phyloP scores from a whole-genome alignment of 192 early-diverging fungal genomes.

The Podochytrium sp. region DNA sequence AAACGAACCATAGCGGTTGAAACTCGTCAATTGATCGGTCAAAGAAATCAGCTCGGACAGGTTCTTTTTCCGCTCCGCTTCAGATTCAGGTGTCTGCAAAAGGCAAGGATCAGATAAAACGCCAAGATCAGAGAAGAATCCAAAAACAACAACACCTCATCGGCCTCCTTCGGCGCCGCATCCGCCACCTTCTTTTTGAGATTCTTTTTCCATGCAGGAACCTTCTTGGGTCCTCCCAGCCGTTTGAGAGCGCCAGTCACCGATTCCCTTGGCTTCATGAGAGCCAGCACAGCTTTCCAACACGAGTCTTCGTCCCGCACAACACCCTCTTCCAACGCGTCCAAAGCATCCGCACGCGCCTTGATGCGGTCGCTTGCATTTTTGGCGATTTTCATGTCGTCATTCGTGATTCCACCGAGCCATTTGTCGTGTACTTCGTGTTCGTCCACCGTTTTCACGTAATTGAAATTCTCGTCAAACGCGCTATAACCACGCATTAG shows the following conservation, averaged over 20 bases:
- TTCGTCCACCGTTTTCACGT: constrained; percentile 56
- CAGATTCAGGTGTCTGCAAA: constrained; percentile 26
- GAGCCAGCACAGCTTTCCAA: constrained; percentile 29
- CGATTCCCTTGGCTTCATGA: constrained; percentile 33
- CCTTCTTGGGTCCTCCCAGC: constrained; percentile 32
- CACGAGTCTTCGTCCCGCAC: background rate
- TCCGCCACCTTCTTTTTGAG: constrained; percentile 34
- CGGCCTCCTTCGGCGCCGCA: background rate
- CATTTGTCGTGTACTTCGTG: constrained; percentile 57
- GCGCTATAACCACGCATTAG: constrained; percentile 30
- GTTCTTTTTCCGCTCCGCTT: constrained; percentile 12
- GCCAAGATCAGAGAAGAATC: background rate
- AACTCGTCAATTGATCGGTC: constrained; percentile 44
- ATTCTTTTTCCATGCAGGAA: constrained; percentile 46
- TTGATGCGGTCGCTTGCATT: constrained; percentile 32
- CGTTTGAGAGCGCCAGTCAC: constrained; percentile 43
- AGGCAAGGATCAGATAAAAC: background rate
- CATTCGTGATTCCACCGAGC: constrained; percentile 53
- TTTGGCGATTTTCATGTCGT: constrained; percentile 51
- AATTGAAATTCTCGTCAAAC: constrained; percentile 58
- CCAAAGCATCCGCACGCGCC: constrained; percentile 27
- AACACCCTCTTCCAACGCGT: constrained; percentile 19
- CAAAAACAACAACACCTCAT: background rate
- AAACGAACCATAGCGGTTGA: constrained; percentile 45
- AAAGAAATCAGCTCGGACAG: constrained; percentile 49